Conservation (phyloP, 768 basidiomycete species). For the Chalciporus piperatus region DNA sequence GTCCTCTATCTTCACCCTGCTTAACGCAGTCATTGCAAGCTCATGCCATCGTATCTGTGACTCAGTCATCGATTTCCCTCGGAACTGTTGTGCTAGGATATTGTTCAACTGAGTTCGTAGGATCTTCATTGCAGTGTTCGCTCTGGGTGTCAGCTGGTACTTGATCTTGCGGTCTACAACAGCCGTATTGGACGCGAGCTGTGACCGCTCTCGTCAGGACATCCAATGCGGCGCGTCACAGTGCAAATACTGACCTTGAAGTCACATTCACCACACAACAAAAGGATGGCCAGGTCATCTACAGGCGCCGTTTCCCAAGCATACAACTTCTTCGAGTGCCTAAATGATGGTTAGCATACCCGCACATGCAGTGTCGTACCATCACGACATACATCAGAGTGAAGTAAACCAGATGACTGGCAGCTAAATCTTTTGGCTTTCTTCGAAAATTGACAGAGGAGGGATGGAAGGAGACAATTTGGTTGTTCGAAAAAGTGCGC, state of each 20-base stretch:
- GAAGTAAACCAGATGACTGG: slow-evolving; percentile 78
- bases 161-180: slow-evolving; percentile 85
- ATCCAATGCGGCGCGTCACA: background rate
- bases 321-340: slow-evolving; percentile 93
- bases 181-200: slow-evolving; percentile 72
- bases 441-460: slow-evolving; percentile 86
- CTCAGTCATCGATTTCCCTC: slow-evolving; percentile 55
- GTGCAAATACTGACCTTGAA: slow-evolving; percentile 59
- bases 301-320: slow-evolving; percentile 92
- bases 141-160: slow-evolving; percentile 66
- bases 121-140: slow-evolving; percentile 75
- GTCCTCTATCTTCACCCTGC: slow-evolving; percentile 44
- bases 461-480: slow-evolving; percentile 78
- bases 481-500: slow-evolving; percentile 81
- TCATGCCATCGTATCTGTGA: slow-evolving; percentile 73
- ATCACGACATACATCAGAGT: slow-evolving; percentile 68
- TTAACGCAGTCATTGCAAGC: slow-evolving; percentile 59
- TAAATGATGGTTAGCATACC: slow-evolving; percentile 28
- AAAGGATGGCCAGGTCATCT: slow-evolving; percentile 75
- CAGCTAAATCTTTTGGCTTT: slow-evolving; percentile 66
- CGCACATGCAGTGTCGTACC: background rate
- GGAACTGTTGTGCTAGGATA: slow-evolving; percentile 65
- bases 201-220: slow-evolving; percentile 2
- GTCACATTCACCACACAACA: slow-evolving; percentile 89
- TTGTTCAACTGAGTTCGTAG: slow-evolving; percentile 62